A percentile compares a stretch with the other conserved stretches of the same genome.
These are phyloP conservation scores for Saturnispora galanensis DNA, from an alignment of 805 yeast genomes.

Conservation along the genomic window DNA sequence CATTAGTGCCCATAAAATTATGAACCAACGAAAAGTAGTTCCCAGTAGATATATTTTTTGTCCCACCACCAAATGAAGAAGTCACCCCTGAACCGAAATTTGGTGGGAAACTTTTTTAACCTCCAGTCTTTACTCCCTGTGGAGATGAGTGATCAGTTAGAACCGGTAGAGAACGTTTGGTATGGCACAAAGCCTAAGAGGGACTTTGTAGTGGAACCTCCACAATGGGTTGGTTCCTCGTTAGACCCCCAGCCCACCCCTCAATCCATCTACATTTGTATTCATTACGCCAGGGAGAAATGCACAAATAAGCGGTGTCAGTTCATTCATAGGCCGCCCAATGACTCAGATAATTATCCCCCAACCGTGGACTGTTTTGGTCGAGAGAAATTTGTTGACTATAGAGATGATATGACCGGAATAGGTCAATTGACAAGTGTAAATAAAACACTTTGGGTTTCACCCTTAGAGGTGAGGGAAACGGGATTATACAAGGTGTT, in stretches of 20 bases:
- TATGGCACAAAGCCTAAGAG: conserved; percentile 1
- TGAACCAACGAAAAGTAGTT: neutral
- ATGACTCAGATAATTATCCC: conserved; percentile 43
- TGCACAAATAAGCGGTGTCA: conserved; percentile 65
- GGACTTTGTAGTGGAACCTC: neutral
- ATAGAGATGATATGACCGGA: conserved; percentile 91
- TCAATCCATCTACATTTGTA: conserved; percentile 44
- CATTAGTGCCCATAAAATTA: no score
- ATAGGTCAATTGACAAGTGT: conserved; percentile 65
- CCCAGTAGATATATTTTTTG: neutral
- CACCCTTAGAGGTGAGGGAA: conserved; percentile 21
- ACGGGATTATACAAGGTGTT: neutral
- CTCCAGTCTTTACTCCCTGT: no score
- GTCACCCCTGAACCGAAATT: no score
- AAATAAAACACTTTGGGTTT: conserved; percentile 74
- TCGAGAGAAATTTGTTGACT: conserved; percentile 70
- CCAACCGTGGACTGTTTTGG: conserved; percentile 86
- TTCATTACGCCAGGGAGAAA: conserved; percentile 83
- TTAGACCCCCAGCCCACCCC: no score
- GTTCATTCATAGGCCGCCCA: conserved; percentile 71
- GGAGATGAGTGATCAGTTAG: no score
- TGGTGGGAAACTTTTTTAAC: no score
- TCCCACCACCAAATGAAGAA: no score
- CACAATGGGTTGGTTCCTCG: no score
- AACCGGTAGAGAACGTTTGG: neutral